These are phyloP conservation scores for Nigrospora oryzae DNA, from an alignment of 2,329 filamentous ascomycete species.

Conservation along the genomic window DNA sequence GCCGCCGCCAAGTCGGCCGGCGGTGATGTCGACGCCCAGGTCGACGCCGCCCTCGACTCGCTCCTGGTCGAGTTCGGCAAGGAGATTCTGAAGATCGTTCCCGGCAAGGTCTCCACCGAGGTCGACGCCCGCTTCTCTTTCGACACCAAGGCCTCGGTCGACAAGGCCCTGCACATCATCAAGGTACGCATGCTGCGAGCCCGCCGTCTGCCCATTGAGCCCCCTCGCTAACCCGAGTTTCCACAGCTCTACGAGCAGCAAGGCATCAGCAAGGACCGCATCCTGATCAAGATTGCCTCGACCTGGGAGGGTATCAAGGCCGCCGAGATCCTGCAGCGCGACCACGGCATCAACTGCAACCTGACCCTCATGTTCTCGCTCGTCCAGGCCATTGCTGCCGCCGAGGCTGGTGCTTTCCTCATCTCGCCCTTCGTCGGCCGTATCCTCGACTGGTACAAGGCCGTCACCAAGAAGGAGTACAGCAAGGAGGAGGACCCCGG, in stretches of 20 bases:
- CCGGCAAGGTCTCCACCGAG: constrained; percentile 98
- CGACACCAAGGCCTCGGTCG: constrained; percentile 81
- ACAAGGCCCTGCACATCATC: constrained; percentile 96
- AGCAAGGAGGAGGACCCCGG: constrained; percentile 84
- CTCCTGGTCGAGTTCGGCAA: constrained; percentile 97
- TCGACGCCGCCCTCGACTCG: constrained; percentile 83
- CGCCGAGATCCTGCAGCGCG: constrained; percentile 88
- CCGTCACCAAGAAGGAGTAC: constrained; percentile 89
- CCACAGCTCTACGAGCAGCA: constrained; percentile 83
- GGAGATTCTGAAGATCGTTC: constrained; percentile 94
- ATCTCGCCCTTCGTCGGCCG: constrained; percentile 99
- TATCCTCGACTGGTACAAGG: constrained; percentile 99
- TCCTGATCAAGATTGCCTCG: constrained; percentile 98
- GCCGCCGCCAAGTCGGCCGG: constrained; percentile 75
- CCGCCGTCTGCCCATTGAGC: background rate
- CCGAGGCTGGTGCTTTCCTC: constrained; percentile 91
- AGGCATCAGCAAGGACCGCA: constrained; percentile 85
- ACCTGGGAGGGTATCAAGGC: constrained; percentile 99
- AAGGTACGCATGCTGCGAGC: constrained; percentile 53
- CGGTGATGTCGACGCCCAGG: constrained; percentile 63
- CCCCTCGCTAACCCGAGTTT: constrained; percentile 3
- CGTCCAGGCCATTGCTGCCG: constrained; percentile 88
- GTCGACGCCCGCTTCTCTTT: constrained; percentile 96
- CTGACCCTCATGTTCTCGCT: constrained; percentile 97
- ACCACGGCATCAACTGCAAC: constrained; percentile 98